Percentiles rank a stretch among this genome's conserved stretches.
These are phyloP conservation scores for Pseudogymnoascus sp. DNA, from an alignment of 2,329 filamentous ascomycete species.

Conservation along the genomic window DNA sequence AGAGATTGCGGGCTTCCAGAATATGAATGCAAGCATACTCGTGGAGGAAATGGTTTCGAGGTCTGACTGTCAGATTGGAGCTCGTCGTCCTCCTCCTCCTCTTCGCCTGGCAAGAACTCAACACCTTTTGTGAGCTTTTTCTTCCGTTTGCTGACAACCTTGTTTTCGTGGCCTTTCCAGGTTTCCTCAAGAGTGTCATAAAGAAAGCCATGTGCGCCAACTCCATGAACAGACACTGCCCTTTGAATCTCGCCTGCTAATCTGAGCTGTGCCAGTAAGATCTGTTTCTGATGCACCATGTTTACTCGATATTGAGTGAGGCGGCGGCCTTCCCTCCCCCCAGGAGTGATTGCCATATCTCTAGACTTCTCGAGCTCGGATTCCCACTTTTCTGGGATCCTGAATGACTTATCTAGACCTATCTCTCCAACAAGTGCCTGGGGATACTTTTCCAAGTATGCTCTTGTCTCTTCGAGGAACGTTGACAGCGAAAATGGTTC, in stretches of 20 bases:
- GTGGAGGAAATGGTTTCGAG: conserved; percentile 65
- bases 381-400: conserved; percentile 55
- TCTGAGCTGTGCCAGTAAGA: conserved; percentile 60
- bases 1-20: conserved; percentile 69
- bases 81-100: conserved; percentile 27
- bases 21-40: conserved; percentile 91
- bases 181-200: conserved; percentile 54
- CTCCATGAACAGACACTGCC: conserved; percentile 71
- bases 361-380: conserved; percentile 31
- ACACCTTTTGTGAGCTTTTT: conserved; percentile 37
- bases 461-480: conserved; percentile 48
- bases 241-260: conserved; percentile 61
- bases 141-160: conserved; percentile 52
- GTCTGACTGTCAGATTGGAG: conserved; percentile 25
- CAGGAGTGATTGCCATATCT: conserved; percentile 50
- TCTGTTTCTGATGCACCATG: conserved; percentile 57
- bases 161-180: conserved; percentile 63
- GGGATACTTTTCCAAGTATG: conserved; percentile 47
- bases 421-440: conserved; percentile 67
- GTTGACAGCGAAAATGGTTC: conserved; percentile 50
- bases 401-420: conserved; percentile 68
- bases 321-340: conserved; percentile 59
- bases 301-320: conserved; percentile 61
- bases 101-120: conserved; percentile 22
- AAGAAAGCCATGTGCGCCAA: conserved; percentile 47